phyloP scores from a whole-genome alignment of 2,329 filamentous ascomycete genomes.

The Beauveria scarabaeidicola region DNA sequence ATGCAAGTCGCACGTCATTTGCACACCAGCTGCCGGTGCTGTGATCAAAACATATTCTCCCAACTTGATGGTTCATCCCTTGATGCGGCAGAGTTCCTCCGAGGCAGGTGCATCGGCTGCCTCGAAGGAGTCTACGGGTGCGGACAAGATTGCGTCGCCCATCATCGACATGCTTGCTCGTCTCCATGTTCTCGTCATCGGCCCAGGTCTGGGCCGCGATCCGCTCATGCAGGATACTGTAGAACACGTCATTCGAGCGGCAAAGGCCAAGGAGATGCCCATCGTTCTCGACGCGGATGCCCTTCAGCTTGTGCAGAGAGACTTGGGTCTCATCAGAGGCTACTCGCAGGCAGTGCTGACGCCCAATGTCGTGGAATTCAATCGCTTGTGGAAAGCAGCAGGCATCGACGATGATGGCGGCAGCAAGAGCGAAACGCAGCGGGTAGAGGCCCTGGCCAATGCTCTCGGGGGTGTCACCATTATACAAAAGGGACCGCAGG shows the following conservation, averaged over 20 bases:
- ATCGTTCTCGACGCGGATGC: constrained; percentile 92
- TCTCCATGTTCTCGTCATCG: constrained; percentile 86
- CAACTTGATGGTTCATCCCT: constrained; percentile 95
- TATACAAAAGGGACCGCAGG: constrained; percentile 76
- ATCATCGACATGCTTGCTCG: constrained; percentile 77
- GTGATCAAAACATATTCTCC: constrained; percentile 98
- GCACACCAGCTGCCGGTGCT: constrained; percentile 74
- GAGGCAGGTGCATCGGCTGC: constrained; percentile 37
- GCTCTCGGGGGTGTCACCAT: constrained; percentile 83
- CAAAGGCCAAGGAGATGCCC: constrained; percentile 61
- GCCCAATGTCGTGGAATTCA: constrained; percentile 92
- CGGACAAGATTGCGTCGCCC: constrained; percentile 52
- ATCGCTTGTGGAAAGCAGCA: constrained; percentile 66
- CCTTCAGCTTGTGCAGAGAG: constrained; percentile 64
- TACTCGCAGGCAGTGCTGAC: constrained; percentile 83
- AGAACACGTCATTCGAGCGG: constrained; percentile 68
- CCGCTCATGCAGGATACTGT: constrained; percentile 83
- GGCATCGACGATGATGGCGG: constrained; percentile 54
- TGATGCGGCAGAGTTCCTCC: constrained; percentile 67
- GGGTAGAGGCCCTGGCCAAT: constrained; percentile 58
- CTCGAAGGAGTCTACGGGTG: constrained; percentile 23
- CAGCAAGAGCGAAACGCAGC: constrained; percentile 29
- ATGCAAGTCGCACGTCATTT: constrained; percentile 82
- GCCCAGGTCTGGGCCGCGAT: constrained; percentile 85
- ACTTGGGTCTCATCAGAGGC: constrained; percentile 69